Evolutionary conservation across 148 eudicot species (phyloP), one percentile per base, ranked within the genome.

Genomic region (Limonium bicolor): DNA sequence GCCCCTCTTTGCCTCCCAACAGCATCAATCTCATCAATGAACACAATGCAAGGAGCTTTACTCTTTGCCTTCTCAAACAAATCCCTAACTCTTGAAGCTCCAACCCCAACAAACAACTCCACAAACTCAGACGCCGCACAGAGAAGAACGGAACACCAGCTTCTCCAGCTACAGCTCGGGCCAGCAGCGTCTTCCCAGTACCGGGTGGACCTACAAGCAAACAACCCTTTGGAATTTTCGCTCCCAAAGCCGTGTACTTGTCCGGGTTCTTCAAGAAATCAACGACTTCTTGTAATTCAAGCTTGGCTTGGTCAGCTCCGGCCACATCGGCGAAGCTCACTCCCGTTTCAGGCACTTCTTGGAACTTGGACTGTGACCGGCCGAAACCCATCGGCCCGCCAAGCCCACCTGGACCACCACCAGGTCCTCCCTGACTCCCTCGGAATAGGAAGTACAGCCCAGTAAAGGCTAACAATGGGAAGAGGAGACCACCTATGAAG

Each of bases 371-470:
- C 59, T 86, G 82, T 2, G 94, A 82, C 56, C 96, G 47, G 6
- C 96, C 96, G 35, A 86, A 86, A 32, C 82, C 96, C 96, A 86
- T 86, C 35, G 96, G 96, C 13, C 96, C 96, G 1, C 96, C 96
- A 4, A 86, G 69, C 33, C 96, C 96, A 3, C 96, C 96, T 0
- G 96, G 96, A 3, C 96, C 96, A n/a, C n/a, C n/a, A 1, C 96
- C 96, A 0, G 94, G 85, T 33, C 96, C 96, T 0, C 96, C 96
- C 39, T 86, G 94, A 2, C 85, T 69, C 55, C 93, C 56, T 1
- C 81, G 55, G 56, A 86, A 82, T 6, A 86, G 50, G 27, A 86
- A 67, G 47, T 75, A 86, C 21, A 86, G 48, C 45, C 96, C 96
- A 17, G 85, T 94, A 60, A 86, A 82, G 1, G 96, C 93, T 7